phyloP scores from a whole-genome alignment of 176 grass and related monocot genomes.

The Musa troglodytarum region DNA sequence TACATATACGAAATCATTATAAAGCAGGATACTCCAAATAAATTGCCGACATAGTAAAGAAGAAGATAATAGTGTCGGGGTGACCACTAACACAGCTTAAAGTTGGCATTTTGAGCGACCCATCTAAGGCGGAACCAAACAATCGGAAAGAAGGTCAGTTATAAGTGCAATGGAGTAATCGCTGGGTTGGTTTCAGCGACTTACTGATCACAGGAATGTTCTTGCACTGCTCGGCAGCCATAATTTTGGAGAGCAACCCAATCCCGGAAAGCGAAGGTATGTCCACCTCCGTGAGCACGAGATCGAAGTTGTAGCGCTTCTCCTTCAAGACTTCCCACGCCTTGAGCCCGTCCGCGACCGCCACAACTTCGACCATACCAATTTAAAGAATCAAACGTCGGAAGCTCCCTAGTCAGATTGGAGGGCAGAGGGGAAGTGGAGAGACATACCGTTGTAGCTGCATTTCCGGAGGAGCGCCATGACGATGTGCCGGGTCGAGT shows the following conservation, averaged over 20 bases:
- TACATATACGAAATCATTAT: not conserved
- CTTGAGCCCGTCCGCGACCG: slow-evolving; percentile 73
- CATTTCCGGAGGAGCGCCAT: slow-evolving; percentile 91
- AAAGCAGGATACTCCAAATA: not conserved
- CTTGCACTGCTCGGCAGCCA: slow-evolving; percentile 65
- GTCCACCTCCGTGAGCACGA: slow-evolving; percentile 83
- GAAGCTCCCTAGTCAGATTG: not conserved
- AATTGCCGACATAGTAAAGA: not conserved
- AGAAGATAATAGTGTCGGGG: not conserved
- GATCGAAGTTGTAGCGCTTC: slow-evolving; percentile 64
- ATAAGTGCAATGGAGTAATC: too few relatives aligned
- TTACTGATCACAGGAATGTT: slow-evolving; percentile 94
- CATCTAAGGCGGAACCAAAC: too few relatives aligned
- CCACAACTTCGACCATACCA: slow-evolving; percentile 40
- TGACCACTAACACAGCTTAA: too few relatives aligned
- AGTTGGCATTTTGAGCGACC: too few relatives aligned
- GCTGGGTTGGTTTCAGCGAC: not conserved
- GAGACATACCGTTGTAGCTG: slow-evolving; percentile 64
- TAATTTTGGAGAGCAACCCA: slow-evolving; percentile 64
- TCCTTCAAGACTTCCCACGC: slow-evolving; percentile 80
- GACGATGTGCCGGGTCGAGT: slow-evolving; percentile 87
- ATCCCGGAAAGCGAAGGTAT: slow-evolving; percentile 94
- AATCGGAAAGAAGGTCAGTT: too few relatives aligned
- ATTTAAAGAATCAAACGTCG: not conserved
- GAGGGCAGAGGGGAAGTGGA: not conserved